Conservation (phyloP, 2,329 filamentous ascomycete species). For the Penicillium sp. region DNA sequence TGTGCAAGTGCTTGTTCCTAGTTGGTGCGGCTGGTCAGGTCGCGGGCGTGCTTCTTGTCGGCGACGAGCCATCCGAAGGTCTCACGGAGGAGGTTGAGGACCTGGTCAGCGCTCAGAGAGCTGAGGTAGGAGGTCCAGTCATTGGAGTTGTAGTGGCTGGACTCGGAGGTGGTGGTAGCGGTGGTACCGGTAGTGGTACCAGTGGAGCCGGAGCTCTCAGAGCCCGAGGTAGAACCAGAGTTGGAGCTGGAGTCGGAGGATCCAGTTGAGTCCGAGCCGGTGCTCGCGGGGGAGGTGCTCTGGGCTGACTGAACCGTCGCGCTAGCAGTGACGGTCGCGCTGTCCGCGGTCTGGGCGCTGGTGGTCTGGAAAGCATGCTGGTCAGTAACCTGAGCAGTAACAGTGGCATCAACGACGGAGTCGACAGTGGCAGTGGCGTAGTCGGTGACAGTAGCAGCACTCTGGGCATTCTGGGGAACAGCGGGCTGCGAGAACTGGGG, state of each 20-base stretch:
- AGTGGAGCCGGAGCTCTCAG: constrained; percentile 7
- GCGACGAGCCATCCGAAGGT: constrained; percentile 34
- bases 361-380: constrained; percentile 23
- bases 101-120: constrained; percentile 32
- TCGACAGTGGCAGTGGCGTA: constrained; percentile 12
- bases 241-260: constrained; percentile 6
- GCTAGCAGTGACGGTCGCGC: constrained; percentile 23
- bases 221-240: constrained; percentile 1
- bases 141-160: constrained; percentile 16
- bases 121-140: constrained; percentile 29
- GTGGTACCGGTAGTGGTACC: not conserved
- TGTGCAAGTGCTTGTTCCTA: constrained; percentile 13
- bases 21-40: constrained; percentile 23
- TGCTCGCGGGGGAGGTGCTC: constrained; percentile 18
- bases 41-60: constrained; percentile 33
- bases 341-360: constrained; percentile 15
- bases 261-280: constrained; percentile 2
- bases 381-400: constrained; percentile 20
- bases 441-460: constrained; percentile 10
- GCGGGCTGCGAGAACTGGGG: constrained; percentile 8
- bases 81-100: constrained; percentile 28
- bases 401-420: constrained; percentile 11
- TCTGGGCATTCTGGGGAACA: constrained; percentile 1
- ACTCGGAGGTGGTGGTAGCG: constrained; percentile 1
- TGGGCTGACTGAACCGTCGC: constrained; percentile 19